Evolutionary conservation across 2,329 filamentous ascomycete genomes (phyloP).

Genomic region (Aspergillus phoenicis): DNA sequence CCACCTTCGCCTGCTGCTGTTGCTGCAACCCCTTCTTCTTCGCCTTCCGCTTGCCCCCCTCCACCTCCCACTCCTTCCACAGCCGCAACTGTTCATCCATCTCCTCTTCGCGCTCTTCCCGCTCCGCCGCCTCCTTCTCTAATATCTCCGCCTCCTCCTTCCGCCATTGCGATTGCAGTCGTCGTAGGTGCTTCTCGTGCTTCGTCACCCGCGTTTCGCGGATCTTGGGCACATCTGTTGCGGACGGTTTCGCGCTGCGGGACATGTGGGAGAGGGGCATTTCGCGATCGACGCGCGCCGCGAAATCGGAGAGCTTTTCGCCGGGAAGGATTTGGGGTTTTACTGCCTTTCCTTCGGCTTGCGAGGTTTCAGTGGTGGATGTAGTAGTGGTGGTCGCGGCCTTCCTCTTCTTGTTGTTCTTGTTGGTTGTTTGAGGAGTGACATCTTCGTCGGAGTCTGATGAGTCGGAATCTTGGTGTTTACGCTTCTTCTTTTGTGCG

Average conservation of each 20-base stretch:
- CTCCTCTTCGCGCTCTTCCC: slow-evolving; percentile 65
- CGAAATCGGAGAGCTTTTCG: slow-evolving; percentile 80
- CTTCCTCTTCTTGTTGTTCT: slow-evolving; percentile 22
- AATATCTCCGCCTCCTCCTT: slow-evolving; percentile 50
- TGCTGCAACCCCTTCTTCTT: slow-evolving; percentile 47
- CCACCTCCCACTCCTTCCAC: slow-evolving; percentile 64
- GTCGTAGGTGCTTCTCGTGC: slow-evolving; percentile 77
- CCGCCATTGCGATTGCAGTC: slow-evolving; percentile 61
- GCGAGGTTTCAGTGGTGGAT: slow-evolving; percentile 12
- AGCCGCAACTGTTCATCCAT: slow-evolving; percentile 65
- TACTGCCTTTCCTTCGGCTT: slow-evolving; percentile 14
- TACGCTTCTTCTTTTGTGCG: slow-evolving; percentile 53
- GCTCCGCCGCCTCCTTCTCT: slow-evolving; percentile 57
- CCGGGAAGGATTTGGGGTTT: slow-evolving; percentile 74
- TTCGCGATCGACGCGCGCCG: slow-evolving; percentile 78
- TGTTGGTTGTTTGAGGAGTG: slow-evolving; percentile 16
- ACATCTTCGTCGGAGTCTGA: slow-evolving; percentile 9
- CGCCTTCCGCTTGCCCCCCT: slow-evolving; percentile 53
- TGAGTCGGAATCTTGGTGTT: slow-evolving; percentile 29
- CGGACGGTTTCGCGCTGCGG: slow-evolving; percentile 50
- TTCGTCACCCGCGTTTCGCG: slow-evolving; percentile 68
- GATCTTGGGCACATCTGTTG: slow-evolving; percentile 31
- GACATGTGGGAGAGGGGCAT: slow-evolving; percentile 74
- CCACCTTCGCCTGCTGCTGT: slow-evolving; percentile 51
- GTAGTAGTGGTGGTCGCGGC: slow-evolving; percentile 23